Conservation (phyloP, 306 rosid species). For the Sophora flavescens region DNA sequence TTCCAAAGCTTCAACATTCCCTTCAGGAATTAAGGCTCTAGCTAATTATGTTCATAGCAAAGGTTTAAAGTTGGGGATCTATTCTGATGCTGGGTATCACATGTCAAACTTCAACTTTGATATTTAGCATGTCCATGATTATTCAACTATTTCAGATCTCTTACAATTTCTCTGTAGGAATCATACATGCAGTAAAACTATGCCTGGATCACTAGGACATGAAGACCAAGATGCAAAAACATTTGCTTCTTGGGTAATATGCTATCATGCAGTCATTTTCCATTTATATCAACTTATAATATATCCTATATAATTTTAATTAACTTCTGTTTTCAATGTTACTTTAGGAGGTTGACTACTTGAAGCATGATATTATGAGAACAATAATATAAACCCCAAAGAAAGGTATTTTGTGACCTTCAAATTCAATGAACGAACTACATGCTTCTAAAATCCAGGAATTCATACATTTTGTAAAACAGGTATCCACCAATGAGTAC, state of each 20-base stretch:
- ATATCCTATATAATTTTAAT: slow-evolving; percentile 11
- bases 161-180: slow-evolving; percentile 47
- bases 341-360: slow-evolving; percentile 71
- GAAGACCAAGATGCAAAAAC: slow-evolving; percentile 82
- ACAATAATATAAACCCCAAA: slow-evolving; percentile 61
- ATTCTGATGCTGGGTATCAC: slow-evolving; percentile 84
- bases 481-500: slow-evolving; percentile 77
- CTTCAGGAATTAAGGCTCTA: slow-evolving; percentile 77
- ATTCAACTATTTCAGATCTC: slow-evolving; percentile 23
- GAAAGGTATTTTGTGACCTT: slow-evolving; percentile 54
- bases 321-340: slow-evolving; percentile 5
- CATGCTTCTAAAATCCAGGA: slow-evolving; percentile 1
- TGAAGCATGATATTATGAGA: slow-evolving; percentile 81
- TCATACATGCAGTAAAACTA: slow-evolving; percentile 68
- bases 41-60: slow-evolving; percentile 80
- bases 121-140: background rate
- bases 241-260: slow-evolving; percentile 81
- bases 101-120: background rate
- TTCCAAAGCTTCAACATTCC: slow-evolving; percentile 67
- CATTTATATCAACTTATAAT: background rate
- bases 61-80: slow-evolving; percentile 78
- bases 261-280: background rate
- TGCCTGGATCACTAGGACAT: slow-evolving; percentile 83
- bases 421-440: background rate
- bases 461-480: slow-evolving; percentile 26